Percentiles rank a stretch among this genome's conserved stretches.
Evolutionary conservation across 805 yeast genomes (phyloP).

Genomic region (Debaryomyces tyrocola): DNA sequence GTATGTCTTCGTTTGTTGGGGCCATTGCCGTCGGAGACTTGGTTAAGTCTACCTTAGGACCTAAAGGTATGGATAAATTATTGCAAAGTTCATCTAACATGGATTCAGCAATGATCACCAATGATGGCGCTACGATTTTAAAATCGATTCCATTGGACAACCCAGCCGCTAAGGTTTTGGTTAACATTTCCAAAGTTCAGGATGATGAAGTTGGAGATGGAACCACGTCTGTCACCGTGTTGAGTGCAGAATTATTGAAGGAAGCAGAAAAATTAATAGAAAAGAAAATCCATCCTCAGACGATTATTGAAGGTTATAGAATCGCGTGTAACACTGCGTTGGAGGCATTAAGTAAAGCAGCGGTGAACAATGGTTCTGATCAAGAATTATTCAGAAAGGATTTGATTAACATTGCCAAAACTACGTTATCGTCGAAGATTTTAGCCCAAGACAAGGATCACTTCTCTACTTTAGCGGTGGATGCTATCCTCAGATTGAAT

Average conservation of each 20-base stretch:
- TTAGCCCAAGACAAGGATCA: constrained; percentile 91
- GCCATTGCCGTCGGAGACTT: constrained; percentile 99
- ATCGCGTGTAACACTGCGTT: constrained; percentile 86
- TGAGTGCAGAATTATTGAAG: constrained; percentile 86
- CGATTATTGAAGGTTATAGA: constrained; percentile 93
- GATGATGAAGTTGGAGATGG: constrained; percentile 99
- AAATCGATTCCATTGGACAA: constrained; percentile 93
- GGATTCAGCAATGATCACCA: constrained; percentile 79
- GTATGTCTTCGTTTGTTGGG: constrained; percentile 95
- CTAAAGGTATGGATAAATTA: constrained; percentile 98
- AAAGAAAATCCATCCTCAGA: constrained; percentile 94
- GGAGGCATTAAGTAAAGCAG: constrained; percentile 69
- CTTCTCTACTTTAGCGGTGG: constrained; percentile 88
- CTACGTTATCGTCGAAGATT: constrained; percentile 91
- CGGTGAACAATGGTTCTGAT: constrained; percentile 70
- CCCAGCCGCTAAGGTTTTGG: constrained; percentile 95
- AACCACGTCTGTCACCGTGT: constrained; percentile 90
- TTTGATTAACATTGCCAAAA: constrained; percentile 82
- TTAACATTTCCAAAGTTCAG: constrained; percentile 92
- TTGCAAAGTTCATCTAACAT: constrained; percentile 78
- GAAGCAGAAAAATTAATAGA: constrained; percentile 94
- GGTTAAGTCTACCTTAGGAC: constrained; percentile 92
- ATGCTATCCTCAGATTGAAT: constrained; percentile 83
- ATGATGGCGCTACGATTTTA: constrained; percentile 97
- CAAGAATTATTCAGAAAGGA: constrained; percentile 67